phyloP scores from a whole-genome alignment of 2,329 filamentous ascomycete species.

The Byssochlamys sp. region DNA sequence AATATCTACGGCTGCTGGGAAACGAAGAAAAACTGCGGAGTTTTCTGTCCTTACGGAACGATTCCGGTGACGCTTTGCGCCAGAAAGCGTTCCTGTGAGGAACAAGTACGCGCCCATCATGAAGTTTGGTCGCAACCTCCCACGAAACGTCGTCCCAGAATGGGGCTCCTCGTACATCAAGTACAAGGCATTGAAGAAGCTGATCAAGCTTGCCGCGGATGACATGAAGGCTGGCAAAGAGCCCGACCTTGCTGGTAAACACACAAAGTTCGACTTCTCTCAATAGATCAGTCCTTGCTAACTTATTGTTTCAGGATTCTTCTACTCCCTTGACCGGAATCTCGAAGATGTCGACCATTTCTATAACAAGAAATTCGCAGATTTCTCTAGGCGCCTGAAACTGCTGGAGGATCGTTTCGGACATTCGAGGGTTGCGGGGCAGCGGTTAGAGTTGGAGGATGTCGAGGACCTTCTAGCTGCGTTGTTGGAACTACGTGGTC shows the following conservation, averaged over 20 bases:
- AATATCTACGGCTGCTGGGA: not conserved
- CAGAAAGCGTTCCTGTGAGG: not conserved
- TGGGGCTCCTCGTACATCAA: slow-evolving; percentile 43
- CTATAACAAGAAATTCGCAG: slow-evolving; percentile 89
- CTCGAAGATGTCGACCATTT: slow-evolving; percentile 93
- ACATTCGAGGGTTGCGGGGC: slow-evolving; percentile 56
- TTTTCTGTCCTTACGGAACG: too few species aligned
- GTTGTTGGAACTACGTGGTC: slow-evolving; percentile 74
- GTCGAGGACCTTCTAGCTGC: slow-evolving; percentile 83
- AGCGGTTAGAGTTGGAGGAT: slow-evolving; percentile 76
- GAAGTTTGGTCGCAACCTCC: slow-evolving; percentile 43
- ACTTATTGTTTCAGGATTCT: slow-evolving; percentile 61
- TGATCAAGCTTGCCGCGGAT: slow-evolving; percentile 70
- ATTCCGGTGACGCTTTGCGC: not conserved
- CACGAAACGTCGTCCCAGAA: slow-evolving; percentile 42
- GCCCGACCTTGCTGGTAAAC: slow-evolving; percentile 81
- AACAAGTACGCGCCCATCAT: slow-evolving; percentile 22
- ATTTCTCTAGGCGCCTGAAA: slow-evolving; percentile 72
- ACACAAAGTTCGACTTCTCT: slow-evolving; percentile 16
- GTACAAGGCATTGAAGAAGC: slow-evolving; percentile 65
- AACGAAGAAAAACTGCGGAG: not conserved
- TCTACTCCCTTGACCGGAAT: slow-evolving; percentile 91
- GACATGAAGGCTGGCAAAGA: slow-evolving; percentile 60
- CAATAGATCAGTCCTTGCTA: slow-evolving; percentile 7
- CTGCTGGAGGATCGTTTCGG: slow-evolving; percentile 84